Conservation (phyloP, 1,284 basidiomycete species). For the Microbotryum silenes-acaulis region DNA sequence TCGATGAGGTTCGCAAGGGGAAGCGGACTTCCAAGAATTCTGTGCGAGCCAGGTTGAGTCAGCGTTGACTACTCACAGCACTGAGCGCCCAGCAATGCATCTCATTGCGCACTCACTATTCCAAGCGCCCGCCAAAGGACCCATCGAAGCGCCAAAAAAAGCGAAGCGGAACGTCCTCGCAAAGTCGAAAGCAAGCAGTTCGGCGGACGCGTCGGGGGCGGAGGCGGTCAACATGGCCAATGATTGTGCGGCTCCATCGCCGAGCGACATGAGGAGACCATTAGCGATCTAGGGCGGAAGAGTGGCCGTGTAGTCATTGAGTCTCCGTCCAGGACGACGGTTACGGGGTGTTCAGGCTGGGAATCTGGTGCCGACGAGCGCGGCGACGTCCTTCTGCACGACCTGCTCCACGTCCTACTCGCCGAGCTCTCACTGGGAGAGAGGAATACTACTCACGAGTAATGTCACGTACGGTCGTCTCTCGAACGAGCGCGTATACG, state of each 20-base stretch:
- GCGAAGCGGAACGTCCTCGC: conserved; percentile 18
- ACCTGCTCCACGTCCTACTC: no score
- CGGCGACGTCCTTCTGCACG: no score
- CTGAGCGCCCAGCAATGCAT: no score
- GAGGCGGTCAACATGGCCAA: conserved; percentile 4
- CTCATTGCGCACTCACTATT: conserved; percentile 18
- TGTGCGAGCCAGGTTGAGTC: background rate
- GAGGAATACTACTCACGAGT: background rate
- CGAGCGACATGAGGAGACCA: conserved; percentile 17
- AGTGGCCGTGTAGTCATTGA: background rate
- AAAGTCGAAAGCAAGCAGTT: conserved; percentile 10
- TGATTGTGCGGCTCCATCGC: conserved; percentile 22
- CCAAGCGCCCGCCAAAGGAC: conserved; percentile 30
- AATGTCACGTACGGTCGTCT: conserved; percentile 21
- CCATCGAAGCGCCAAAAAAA: conserved; percentile 30
- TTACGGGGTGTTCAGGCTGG: no score
- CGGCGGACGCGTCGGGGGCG: background rate
- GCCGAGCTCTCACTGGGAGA: background rate
- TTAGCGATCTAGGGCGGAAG: conserved; percentile 13
- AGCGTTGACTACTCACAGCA: no score
- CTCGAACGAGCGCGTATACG: conserved; percentile 25
- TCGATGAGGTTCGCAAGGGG: conserved; percentile 19
- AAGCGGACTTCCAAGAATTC: conserved; percentile 33
- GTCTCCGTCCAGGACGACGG: no score
- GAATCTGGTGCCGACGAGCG: no score